Evolutionary conservation across 352 stramenopile genomes (phyloP), one percentile per base, ranked within the genome.

Genomic region (Phytophthora sojae): DNA sequence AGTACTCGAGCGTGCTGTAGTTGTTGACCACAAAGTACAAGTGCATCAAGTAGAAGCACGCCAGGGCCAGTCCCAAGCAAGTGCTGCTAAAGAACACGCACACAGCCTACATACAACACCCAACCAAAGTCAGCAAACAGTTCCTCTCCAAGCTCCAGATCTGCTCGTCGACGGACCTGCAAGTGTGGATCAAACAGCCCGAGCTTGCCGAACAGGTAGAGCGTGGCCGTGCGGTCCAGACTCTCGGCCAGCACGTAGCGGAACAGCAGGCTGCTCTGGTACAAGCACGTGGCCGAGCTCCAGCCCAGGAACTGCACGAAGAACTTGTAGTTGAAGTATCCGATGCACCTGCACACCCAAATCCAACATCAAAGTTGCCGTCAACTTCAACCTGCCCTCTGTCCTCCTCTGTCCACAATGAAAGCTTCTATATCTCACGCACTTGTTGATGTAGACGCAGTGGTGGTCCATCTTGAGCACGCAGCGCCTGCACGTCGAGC

Each of bases 401-500:
- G 26, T 45, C 32, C 32, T 14, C 32, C 32, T 29, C 26, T 39
- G 32, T 39, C 32, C 32, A 39, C 21, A 21, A 21, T 21, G 11
- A 6, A 39, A 39, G 25, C 4, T 50, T 42, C 21, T 47, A 45
- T 25, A 14, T 59, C 50, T 25, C 42, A 71, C 67, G 67, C 76
- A 95, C 88, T 96, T 96, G 82, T 96, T 96, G 64, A 95, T 90
- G 77, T 92, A 96, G 59, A 95, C 75, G 73, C 89, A 96, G 66
- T 96, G 89, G 70, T 96, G 89, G 65, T 96, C 89, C 89, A 96
- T 95, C 73, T 95, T 95, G 68, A 92, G 79, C 62, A 96, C 82
- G 51, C 89, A 96, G 29, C 83, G 81, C 49, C 73, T 59, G 52
- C 89, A 96, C 12, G 87, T 82, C 54, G 84, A 93, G 74, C 89